Conservation (phyloP, 2,329 filamentous ascomycete genomes). For the Monosporascus sp. region DNA sequence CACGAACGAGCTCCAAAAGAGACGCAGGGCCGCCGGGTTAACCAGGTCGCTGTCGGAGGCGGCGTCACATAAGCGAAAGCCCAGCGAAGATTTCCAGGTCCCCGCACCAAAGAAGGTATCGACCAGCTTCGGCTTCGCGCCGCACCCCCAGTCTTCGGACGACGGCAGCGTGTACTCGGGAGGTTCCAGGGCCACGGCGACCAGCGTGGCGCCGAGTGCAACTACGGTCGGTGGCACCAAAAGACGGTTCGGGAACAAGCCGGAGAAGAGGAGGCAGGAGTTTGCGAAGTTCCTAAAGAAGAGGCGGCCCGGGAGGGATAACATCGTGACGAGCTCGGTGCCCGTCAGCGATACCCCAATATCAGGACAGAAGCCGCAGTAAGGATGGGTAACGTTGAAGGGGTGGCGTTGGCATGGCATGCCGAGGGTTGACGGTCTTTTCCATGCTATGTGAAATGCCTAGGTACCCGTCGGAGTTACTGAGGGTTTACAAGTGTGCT, state of each 20-base stretch:
- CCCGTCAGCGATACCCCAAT: constrained; percentile 13
- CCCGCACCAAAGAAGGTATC: constrained; percentile 6
- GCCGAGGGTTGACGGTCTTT: too few relatives aligned
- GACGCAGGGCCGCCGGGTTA: constrained; percentile 2
- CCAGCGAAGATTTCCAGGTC: constrained; percentile 7
- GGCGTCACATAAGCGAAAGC: constrained; percentile 11
- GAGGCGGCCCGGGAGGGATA: constrained; percentile 4
- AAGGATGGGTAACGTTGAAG: background rate
- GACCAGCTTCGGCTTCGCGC: constrained; percentile 2
- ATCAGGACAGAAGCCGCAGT: constrained; percentile 11
- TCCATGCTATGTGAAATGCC: too few relatives aligned
- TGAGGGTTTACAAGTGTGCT: too few relatives aligned
- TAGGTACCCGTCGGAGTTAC: too few relatives aligned
- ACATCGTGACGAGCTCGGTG: constrained; percentile 9
- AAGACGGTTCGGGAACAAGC: constrained; percentile 5
- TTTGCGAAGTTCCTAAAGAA: constrained; percentile 6
- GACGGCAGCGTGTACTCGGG: constrained; percentile 2
- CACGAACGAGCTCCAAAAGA: constrained; percentile 8
- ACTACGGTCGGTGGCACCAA: constrained; percentile 3
- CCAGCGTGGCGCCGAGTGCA: constrained; percentile 4
- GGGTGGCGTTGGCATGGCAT: too few relatives aligned
- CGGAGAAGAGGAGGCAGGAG: constrained; percentile 4
- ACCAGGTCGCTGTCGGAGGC: constrained; percentile 13
- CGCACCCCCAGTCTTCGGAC: constrained; percentile 1
- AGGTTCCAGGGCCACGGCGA: background rate